A percentile compares a stretch with the other conserved stretches of the same genome.
These are phyloP conservation scores for Anisodus acutangulus DNA, from an alignment of 257 asterid species.

Conservation along the genomic window DNA sequence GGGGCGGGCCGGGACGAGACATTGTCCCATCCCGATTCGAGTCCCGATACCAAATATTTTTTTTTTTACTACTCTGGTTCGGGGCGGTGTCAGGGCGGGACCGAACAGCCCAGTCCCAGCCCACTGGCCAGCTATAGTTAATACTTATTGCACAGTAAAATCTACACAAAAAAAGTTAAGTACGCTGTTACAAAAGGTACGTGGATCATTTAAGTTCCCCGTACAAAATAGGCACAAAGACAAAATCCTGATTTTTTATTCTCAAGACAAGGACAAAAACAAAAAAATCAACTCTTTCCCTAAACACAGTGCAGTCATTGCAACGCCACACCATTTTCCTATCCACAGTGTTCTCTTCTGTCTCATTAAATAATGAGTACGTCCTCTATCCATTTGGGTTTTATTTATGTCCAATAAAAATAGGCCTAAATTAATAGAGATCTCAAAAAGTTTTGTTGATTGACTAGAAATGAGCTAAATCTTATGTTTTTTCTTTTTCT, in stretches of 20 bases:
- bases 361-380: slow-evolving; percentile 23
- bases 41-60: too few species aligned
- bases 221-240: too few species aligned
- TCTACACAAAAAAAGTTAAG: too few species aligned
- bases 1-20: too few species aligned
- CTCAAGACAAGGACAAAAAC: neutral
- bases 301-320: neutral
- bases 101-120: too few species aligned
- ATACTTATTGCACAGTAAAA: too few species aligned
- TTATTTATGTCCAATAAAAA: neutral
- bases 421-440: neutral
- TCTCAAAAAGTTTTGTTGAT: neutral
- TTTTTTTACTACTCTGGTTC: too few species aligned
- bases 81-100: too few species aligned
- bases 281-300: neutral
- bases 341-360: neutral
- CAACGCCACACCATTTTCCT: slow-evolving; percentile 12
- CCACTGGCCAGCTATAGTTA: too few species aligned
- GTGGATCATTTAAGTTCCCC: too few species aligned
- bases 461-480: slow-evolving; percentile 15
- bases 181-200: too few species aligned
- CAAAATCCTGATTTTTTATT: neutral
- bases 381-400: neutral
- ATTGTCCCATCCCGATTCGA: too few species aligned
- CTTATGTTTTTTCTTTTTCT: neutral